Base-by-base conservation (phyloP, 345 rosid species). In the Populus alba region DNA sequence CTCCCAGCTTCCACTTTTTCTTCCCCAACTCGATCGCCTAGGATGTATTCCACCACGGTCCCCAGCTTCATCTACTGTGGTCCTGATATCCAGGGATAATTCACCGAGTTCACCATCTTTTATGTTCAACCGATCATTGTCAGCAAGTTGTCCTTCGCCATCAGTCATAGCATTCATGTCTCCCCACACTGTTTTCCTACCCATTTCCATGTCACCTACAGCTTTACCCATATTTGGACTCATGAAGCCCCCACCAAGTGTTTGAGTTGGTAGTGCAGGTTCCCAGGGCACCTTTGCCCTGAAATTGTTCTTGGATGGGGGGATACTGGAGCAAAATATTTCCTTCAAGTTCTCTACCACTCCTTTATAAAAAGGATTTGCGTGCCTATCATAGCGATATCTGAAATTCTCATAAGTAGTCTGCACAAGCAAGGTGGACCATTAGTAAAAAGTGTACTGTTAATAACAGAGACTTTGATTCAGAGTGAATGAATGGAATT, bases 221-320 rank as follows among this genome's bases (percentile, higher is more conserved):
- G 90, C 90, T 82, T 90, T 93, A 62, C 97, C 99, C 95, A 93
- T 92, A 86, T 89, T 95, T 41, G 98, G 99, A 82, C 98, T 95
- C 97, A 92, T 93, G 72, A 93, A 95, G 68, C 98, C 92, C 5
- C 95, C 91, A 22, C 89, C 91, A 45, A 86, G 84, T 5, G 90
- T 66, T 80, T 94, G 88, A 23, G 89, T 80, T 68, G 96, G 90
- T 67, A 90, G 74, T 20, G 83, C 87, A 35, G 92, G 92, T 77
- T 95, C 99, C 66, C 55, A 85, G 20, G 85, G 83, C 79, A 90
- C 87, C 82, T 80, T 89, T 66, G 75, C 94, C 86, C 98, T 87
- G 86, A 96, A 94, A 73, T 89, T 81, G 83, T 91, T 92, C 83
- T 86, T 84, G 23, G 98, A 92, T 37, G 87, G 72, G 55, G 97